Evolutionary conservation across 495 filamentous ascomycete genomes (phyloP), one percentile per base, ranked within the genome.

Genomic region (Extremus antarcticus): DNA sequence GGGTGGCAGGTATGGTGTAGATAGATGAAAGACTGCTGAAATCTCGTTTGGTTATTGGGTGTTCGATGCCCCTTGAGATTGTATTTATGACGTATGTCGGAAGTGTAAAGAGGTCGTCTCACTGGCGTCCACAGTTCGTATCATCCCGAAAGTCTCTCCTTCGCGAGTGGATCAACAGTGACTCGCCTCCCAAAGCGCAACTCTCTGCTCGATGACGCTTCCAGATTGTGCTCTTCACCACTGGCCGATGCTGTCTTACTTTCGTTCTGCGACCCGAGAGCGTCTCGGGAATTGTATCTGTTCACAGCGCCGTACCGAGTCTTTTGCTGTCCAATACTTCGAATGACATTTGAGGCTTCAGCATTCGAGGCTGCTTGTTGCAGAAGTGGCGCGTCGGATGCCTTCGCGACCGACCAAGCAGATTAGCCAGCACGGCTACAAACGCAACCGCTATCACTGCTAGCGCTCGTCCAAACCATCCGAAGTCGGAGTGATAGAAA

Each of bases 361-460:
- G 50, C 60, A 39, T 63, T 63, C 3, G 43, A 24, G 45, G 55
- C 54, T 0, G 45, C 45, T 3, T 40, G 38, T 15, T 16, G 16
- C 32, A 65, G 47, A 17, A 55, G 20, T n/a, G 49, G 60, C 8
- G 62, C 62, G 16, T 51, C 51, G 45, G 64, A 65, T 20, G 62
- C 62, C 35, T 65, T 64, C 7, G 51, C 62, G 24, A 65, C 54
- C 55, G 64, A 16, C 62, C 57, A 9, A 15, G 0, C 52, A 64
- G 63, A 25, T 51, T 54, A 2, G 47, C 25, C 8, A 57, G 3
- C 13, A 64, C 41, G 7, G 41, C 41, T 4, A 8, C 8, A 17
- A 45, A 45, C 4, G 41, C 41, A 17, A 21, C 7, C 16, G 8
- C 41, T 3, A 45, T 45, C 8, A 45, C 41, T 7, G 41, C 41